A percentile compares a stretch with the other conserved stretches of the same genome.
Evolutionary conservation across 352 stramenopile genomes (phyloP).

Genomic region (Elongisporangium undulatum): DNA sequence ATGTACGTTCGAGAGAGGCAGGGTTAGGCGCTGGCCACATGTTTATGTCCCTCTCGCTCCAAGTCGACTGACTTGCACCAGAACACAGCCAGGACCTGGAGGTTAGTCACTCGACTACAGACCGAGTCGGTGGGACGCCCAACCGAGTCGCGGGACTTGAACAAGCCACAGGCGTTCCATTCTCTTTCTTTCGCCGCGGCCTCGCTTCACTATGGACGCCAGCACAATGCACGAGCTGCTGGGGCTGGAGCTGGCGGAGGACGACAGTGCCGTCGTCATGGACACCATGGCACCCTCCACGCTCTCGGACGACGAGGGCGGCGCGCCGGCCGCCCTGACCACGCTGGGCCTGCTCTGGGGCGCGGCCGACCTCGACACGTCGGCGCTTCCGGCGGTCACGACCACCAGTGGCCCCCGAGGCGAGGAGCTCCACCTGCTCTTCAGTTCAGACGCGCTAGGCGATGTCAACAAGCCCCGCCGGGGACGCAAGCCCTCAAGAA

Average conservation of each 20-base stretch:
- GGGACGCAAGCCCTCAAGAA: slow-evolving; percentile 33
- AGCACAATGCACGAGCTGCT: not conserved
- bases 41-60: not conserved
- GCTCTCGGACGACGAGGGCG: slow-evolving; percentile 16
- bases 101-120: not conserved
- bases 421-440: slow-evolving; percentile 4
- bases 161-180: not conserved
- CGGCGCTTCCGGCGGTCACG: slow-evolving; percentile 16
- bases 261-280: slow-evolving; percentile 16
- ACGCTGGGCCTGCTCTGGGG: slow-evolving; percentile 26
- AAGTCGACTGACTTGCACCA: not conserved
- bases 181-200: not conserved
- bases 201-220: not conserved
- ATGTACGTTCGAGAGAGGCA: not conserved
- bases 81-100: not conserved
- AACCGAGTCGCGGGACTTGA: not conserved
- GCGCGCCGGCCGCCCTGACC: slow-evolving; percentile 11
- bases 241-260: slow-evolving; percentile 12
- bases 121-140: not conserved
- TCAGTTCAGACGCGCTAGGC: slow-evolving; percentile 7
- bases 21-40: not conserved
- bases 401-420: slow-evolving; percentile 1
- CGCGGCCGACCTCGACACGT: slow-evolving; percentile 16
- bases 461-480: slow-evolving; percentile 26
- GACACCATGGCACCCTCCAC: slow-evolving; percentile 19